These are phyloP conservation scores for Tricholoma flavovirens DNA, from an alignment of 768 basidiomycete genomes.

Conservation along the genomic window DNA sequence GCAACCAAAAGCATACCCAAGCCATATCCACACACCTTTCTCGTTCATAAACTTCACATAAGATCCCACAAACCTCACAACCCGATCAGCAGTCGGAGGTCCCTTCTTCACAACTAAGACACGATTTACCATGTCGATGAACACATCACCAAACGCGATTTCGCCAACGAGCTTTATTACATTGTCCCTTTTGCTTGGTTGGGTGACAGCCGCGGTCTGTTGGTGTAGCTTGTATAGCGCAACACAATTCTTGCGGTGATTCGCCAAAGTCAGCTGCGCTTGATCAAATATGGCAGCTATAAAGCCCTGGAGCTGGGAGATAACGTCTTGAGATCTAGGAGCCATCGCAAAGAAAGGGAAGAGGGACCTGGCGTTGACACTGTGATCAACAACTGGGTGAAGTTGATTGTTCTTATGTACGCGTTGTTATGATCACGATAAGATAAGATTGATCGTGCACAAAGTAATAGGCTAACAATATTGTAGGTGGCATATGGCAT, in stretches of 20 bases:
- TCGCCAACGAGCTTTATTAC: conserved; percentile 64
- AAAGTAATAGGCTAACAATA: no score
- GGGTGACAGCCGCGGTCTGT: conserved; percentile 51
- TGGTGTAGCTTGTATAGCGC: conserved; percentile 79
- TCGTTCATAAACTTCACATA: conserved; percentile 80
- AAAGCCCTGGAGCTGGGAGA: conserved; percentile 29
- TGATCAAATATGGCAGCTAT: conserved; percentile 62
- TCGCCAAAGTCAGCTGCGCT: conserved; percentile 70
- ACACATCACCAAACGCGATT: conserved; percentile 67
- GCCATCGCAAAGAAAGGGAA: conserved; percentile 16
- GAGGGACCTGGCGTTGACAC: not conserved
- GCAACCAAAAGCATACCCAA: not conserved
- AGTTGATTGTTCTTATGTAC: conserved; percentile 16
- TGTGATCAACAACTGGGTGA: conserved; percentile 8
- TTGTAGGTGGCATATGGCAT: not conserved
- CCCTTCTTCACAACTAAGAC: conserved; percentile 86
- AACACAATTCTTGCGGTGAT: conserved; percentile 91
- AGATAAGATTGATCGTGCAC: conserved; percentile 2
- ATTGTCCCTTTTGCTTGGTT: conserved; percentile 42
- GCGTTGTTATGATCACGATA: conserved; percentile 14
- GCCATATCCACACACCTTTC: conserved; percentile 53
- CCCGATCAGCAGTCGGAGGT: conserved; percentile 68
- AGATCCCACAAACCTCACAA: conserved; percentile 79
- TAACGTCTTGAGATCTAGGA: conserved; percentile 15
- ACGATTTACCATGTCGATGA: conserved; percentile 68